Conservation (phyloP, 108 stramenopile species). For the Cyclotella sp. region DNA sequence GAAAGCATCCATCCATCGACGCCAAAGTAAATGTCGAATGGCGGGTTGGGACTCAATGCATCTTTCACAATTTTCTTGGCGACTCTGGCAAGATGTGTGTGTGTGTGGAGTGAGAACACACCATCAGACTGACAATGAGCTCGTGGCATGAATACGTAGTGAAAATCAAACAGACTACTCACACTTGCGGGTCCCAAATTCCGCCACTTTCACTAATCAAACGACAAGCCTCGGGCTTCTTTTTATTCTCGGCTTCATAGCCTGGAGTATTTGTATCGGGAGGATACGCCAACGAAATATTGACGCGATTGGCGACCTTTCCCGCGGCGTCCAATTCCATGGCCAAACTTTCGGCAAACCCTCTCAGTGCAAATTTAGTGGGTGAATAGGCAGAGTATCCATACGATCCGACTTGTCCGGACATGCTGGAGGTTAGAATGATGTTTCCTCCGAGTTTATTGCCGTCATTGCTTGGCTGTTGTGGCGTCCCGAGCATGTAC, state of each 20-base stretch:
- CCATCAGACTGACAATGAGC: neutral
- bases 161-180: slow-evolving; percentile 10
- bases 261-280: slow-evolving; percentile 98
- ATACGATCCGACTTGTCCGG: slow-evolving; percentile 84
- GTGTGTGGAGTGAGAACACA: neutral
- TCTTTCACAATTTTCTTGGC: slow-evolving; percentile 68
- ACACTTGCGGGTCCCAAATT: slow-evolving; percentile 68
- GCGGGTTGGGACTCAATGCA: slow-evolving; percentile 61
- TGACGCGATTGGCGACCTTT: slow-evolving; percentile 37
- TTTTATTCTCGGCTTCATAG: slow-evolving; percentile 80
- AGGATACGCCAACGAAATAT: slow-evolving; percentile 90
- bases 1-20: slow-evolving; percentile 89
- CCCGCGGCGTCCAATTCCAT: slow-evolving; percentile 67
- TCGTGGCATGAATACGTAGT: neutral
- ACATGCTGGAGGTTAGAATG: slow-evolving; percentile 74
- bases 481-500: slow-evolving; percentile 53
- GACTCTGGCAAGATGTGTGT: slow-evolving; percentile 44
- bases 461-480: slow-evolving; percentile 14
- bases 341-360: slow-evolving; percentile 81
- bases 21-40: slow-evolving; percentile 74
- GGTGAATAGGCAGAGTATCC: slow-evolving; percentile 88
- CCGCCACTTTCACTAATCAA: slow-evolving; percentile 72
- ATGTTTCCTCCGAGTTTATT: slow-evolving; percentile 52
- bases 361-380: slow-evolving; percentile 86
- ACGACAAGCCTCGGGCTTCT: slow-evolving; percentile 77